Conservation (phyloP, 2,329 filamentous ascomycete genomes). For the Penicillium brevicompactum region DNA sequence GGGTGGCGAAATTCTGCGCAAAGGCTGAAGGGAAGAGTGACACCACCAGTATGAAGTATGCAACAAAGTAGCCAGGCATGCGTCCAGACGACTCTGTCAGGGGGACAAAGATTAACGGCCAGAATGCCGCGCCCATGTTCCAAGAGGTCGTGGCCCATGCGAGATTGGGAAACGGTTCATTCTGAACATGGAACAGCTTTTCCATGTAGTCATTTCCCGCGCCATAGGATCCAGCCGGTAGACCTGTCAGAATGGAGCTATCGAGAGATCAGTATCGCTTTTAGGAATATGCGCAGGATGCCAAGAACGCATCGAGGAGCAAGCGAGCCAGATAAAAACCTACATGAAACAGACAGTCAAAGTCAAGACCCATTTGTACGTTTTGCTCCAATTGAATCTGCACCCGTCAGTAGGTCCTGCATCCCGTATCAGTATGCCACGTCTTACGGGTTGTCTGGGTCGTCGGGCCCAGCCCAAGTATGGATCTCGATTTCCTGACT, state of each 20-base stretch:
- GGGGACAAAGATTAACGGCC: slow-evolving; percentile 39
- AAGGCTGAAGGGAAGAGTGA: slow-evolving; percentile 47
- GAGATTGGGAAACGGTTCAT: slow-evolving; percentile 36
- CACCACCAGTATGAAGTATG: slow-evolving; percentile 45
- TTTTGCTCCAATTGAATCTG: slow-evolving; percentile 46
- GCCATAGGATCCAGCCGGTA: slow-evolving; percentile 46
- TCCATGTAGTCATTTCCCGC: slow-evolving; percentile 36
- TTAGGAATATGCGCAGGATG: no score
- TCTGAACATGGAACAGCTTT: slow-evolving; percentile 35
- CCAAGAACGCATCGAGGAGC: not conserved
- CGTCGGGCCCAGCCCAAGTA: slow-evolving; percentile 31
- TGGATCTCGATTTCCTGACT: slow-evolving; percentile 31
- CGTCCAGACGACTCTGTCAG: slow-evolving; percentile 47
- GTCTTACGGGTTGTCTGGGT: slow-evolving; percentile 34
- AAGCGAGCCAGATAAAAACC: not conserved
- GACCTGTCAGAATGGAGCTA: slow-evolving; percentile 44
- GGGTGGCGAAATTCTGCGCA: slow-evolving; percentile 48
- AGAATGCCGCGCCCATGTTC: slow-evolving; percentile 45
- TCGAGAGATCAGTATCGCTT: not conserved
- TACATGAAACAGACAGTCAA: slow-evolving; percentile 47
- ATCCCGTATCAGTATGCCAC: not conserved
- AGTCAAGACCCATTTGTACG: slow-evolving; percentile 47
- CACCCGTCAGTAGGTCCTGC: not conserved
- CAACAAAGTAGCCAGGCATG: slow-evolving; percentile 46
- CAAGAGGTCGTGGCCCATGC: slow-evolving; percentile 38